These are phyloP conservation scores for Phialophora chinensis DNA, from an alignment of 2,329 filamentous ascomycete species.

Conservation along the genomic window DNA sequence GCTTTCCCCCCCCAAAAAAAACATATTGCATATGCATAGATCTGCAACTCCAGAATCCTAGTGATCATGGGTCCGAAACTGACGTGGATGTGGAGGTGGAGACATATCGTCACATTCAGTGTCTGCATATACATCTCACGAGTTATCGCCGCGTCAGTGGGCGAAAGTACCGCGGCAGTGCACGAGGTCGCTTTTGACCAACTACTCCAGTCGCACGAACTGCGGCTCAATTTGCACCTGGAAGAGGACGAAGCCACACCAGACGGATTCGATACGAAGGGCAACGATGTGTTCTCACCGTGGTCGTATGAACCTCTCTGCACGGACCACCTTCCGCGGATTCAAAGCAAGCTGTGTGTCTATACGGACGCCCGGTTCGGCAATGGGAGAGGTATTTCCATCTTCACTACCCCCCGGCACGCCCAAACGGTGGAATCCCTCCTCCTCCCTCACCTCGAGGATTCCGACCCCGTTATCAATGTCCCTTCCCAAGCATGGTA, in stretches of 20 bases:
- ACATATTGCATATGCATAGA: neutral
- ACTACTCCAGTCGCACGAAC: slow-evolving; percentile 22
- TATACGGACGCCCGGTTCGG: slow-evolving; percentile 23
- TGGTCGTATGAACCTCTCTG: slow-evolving; percentile 29
- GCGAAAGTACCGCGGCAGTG: neutral
- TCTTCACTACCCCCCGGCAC: slow-evolving; percentile 30
- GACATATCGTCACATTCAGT: neutral
- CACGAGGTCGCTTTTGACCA: slow-evolving; percentile 10
- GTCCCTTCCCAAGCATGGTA: slow-evolving; percentile 16
- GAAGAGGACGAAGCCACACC: neutral
- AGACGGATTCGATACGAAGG: neutral
- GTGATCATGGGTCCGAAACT: neutral
- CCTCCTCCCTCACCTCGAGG: neutral
- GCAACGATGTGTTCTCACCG: neutral
- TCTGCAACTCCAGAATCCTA: neutral
- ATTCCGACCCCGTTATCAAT: slow-evolving; percentile 5
- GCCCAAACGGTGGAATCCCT: slow-evolving; percentile 11
- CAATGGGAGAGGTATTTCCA: slow-evolving; percentile 24
- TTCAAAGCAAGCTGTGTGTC: slow-evolving; percentile 30
- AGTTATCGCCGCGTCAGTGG: neutral
- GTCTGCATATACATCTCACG: neutral
- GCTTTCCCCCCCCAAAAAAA: too few species aligned
- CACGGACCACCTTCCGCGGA: slow-evolving; percentile 14
- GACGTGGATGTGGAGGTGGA: neutral
- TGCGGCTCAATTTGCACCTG: slow-evolving; percentile 12